Evolutionary conservation across 2,329 filamentous ascomycete genomes (phyloP), one percentile per base, ranked within the genome.

Genomic region (Didymella glomerata): DNA sequence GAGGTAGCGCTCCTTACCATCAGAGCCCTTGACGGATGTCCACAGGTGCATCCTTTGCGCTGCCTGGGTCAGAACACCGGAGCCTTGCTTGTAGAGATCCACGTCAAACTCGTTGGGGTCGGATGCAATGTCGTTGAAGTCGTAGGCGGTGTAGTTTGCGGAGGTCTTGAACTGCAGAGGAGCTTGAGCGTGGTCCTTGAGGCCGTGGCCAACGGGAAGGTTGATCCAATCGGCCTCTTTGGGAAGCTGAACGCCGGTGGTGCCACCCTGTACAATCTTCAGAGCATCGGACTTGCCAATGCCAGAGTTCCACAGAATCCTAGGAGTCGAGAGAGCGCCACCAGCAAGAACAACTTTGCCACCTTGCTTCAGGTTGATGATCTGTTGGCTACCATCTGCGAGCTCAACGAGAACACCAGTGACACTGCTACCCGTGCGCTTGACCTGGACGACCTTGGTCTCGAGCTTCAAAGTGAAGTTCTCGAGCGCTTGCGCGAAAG

Each of bases 341-440:
- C 90, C 88, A 6, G 90, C 86, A 28, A 71, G 58, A 64, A 69
- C 73, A 27, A 69, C 55, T 42, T 71, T 70, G 48, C 68, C 67
- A 16, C 67, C 68, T 32, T 64, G 61, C 68, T 86, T 89, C 13
- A 90, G 85, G 75, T 84, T 85, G 54, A 86, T 84, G 75, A 89
- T 79, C 18, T 81, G 72, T 66, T 89, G 87, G 2, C 89, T 87
- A 2, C 90, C 88, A 1, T 86, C 79, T 38, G 47, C 48, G 41
- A 54, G 51, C 50, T 69, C 54, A 32, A 66, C 59, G 51, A 69
- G 63, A 28, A 70, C 66, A 56, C 68, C 68, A 28, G 65, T 67
- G 18, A 68, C 44, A 16, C 58, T 56, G 18, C 60, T 63, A 24
- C 61, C 60, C 16, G 54, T 61, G 30, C 68, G 66, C 38, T 68